Base-by-base conservation (phyloP, 1,284 basidiomycete species). In the Cutaneotrichosporon sp. region DNA sequence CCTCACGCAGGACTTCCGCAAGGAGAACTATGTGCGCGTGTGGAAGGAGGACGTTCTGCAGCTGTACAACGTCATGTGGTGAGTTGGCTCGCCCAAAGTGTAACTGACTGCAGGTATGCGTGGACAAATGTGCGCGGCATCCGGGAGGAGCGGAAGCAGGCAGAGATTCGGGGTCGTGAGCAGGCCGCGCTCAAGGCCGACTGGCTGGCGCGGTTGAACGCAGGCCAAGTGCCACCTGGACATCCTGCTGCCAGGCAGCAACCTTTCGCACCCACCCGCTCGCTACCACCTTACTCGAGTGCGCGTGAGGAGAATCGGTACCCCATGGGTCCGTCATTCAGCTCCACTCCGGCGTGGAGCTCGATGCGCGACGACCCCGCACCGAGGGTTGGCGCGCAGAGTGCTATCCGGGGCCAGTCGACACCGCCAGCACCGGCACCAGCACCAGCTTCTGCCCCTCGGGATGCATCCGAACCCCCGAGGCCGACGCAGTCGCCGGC, bases 41-140 rank as follows among this genome's bases (percentile, higher is more conserved):
- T 97, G 94, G 94, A 95, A 95, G 80, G 90, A 95, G 74, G 94
- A 97, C 73, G 90, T 95, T 3, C 81, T 97, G 67, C 92, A 95
- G 80, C 82, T 97, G 68, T 85, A 89, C 70, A 90, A 88, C 60
- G 93, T 93, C 85, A 89, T 95, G 86, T 95, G 92, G 92, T 94
- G 88, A 74, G 89, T 68, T 56, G 9, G n/a, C n/a, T n/a, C n/a
- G n/a, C n/a, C n/a, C n/a, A 31, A 14, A 24, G 22, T 50, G n/a
- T n/a, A n/a, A 10, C 64, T 57, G 55, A 61, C 58, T 2, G 9
- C 56, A 77, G 75, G 75, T 78, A 70, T 61, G 73, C 76, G 16
- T 78, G 76, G 76, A 63, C 70, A 11, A 73, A 72, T 31, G 68
- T 67, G 20, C 69, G 69, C 16, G 73, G 74, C 54, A 74, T 69